Evolutionary conservation across 2,329 filamentous ascomycete species (phyloP).

Genomic region (Aspergillus quadrilineatus): DNA sequence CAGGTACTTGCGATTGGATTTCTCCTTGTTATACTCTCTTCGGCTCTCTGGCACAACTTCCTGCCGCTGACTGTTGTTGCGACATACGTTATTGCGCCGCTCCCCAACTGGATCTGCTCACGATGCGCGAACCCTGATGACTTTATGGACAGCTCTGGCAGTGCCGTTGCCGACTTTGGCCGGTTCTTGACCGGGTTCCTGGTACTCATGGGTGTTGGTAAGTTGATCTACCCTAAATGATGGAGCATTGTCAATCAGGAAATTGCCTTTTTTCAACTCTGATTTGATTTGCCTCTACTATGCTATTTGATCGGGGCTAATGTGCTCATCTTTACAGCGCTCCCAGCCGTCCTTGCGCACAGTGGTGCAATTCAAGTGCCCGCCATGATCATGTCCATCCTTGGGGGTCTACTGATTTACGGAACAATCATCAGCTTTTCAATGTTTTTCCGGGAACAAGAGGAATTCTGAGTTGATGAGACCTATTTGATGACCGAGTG

Average conservation of each 20-base stretch:
- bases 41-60: conserved; percentile 92
- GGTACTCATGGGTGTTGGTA: conserved; percentile 96
- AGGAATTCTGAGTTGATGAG: conserved; percentile 70
- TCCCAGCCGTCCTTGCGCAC: conserved; percentile 86
- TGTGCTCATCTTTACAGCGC: conserved; percentile 54
- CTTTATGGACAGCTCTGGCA: conserved; percentile 83
- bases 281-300: neutral
- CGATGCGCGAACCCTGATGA: conserved; percentile 90
- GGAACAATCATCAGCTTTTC: conserved; percentile 97
- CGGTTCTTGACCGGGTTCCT: conserved; percentile 93
- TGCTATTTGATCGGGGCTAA: conserved; percentile 1
- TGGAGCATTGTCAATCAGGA: neutral
- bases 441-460: conserved; percentile 97
- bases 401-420: conserved; percentile 92
- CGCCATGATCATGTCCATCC: conserved; percentile 92
- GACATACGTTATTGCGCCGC: conserved; percentile 87
- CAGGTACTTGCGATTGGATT: conserved; percentile 95
- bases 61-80: conserved; percentile 92
- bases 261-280: neutral
- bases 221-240: conserved; percentile 41
- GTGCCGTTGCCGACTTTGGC: conserved; percentile 85
- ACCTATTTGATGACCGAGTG: neutral
- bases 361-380: conserved; percentile 75
- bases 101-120: conserved; percentile 95
- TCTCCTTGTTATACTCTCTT: conserved; percentile 96